Base-by-base conservation (phyloP, 1,139 yeast species). In the Saccharomyces hybrid region DNA sequence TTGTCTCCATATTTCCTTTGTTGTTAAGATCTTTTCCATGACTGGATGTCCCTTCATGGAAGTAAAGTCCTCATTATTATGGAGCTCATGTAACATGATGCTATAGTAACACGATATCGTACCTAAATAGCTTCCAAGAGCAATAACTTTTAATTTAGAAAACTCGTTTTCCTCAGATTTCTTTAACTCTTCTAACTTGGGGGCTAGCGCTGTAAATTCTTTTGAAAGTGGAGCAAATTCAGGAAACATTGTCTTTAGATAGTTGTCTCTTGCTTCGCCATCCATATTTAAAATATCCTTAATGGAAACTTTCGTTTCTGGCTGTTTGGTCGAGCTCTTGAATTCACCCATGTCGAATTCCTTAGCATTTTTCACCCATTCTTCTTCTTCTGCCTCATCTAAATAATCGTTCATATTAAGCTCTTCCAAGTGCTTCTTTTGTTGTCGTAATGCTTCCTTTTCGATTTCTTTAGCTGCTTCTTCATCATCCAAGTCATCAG, bases 1-100 rank as follows among this genome's bases (percentile, higher is more conserved):
- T 63, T 85, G 91, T 67, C 95, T 80, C 97, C 97, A 91, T n/a
- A 87, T 78, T 67, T 90, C 97, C 61, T 95, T 79, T 2, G 93
- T 78, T 54, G 86, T 83, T 56, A 91, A 53, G 48, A 91, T 85
- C 32, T 86, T 79, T 64, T 88, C 91, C 96, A 91, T 90, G 2
- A 91, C 86, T 2, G 93, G 88, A 62, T 86, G 91, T 55, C 88
- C 95, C 63, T 87, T 89, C 85, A 91, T 82, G 31, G 84, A 76
- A 9, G 60, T 50, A 63, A 84, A 83, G 7, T 78, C 77, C 52
- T 83, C 86, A 47, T 75, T 75, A 47, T 75, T 75, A 55, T 85
- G 70, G 47, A 80, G 76, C 42, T 82, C 83, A 53, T 65, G 67
- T 47, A 80, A 70, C 60, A 90, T 79, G 44, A 90, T 69, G 8